Percentiles rank a stretch among this genome's conserved stretches.
These are phyloP conservation scores for Acer saccharum DNA, from an alignment of 345 rosid genomes.

Conservation along the genomic window DNA sequence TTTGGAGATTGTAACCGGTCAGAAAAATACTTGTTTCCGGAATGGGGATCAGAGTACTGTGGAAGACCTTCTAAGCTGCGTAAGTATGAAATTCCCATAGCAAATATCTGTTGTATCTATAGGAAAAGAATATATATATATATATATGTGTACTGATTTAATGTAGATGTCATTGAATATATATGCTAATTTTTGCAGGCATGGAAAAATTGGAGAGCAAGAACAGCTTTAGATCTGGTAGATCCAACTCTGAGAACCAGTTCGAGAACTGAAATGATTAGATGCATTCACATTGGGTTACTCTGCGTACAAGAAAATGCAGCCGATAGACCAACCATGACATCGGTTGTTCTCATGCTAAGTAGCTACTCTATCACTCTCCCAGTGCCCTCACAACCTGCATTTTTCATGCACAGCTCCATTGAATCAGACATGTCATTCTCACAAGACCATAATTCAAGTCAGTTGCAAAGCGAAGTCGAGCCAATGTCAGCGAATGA, in stretches of 20 bases:
- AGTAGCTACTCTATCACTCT: constrained; percentile 30
- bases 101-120: too few species aligned
- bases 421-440: constrained; percentile 12
- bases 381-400: constrained; percentile 34
- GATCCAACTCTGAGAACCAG: constrained; percentile 27
- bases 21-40: constrained; percentile 19
- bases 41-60: constrained; percentile 6
- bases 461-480: background rate
- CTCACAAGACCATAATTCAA: background rate
- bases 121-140: too few species aligned
- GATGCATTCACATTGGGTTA: constrained; percentile 46
- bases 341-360: constrained; percentile 37
- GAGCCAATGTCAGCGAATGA: constrained; percentile 22
- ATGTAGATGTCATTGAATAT: too few species aligned
- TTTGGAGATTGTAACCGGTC: constrained; percentile 44
- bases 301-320: constrained; percentile 45
- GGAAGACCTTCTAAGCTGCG: constrained; percentile 35
- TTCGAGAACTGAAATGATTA: constrained; percentile 23
- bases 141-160: too few species aligned
- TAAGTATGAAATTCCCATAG: background rate
- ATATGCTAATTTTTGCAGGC: constrained; percentile 26
- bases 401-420: constrained; percentile 17
- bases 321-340: constrained; percentile 36
- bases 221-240: constrained; percentile 16
- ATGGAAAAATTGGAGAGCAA: constrained; percentile 50